Base-by-base conservation (phyloP, 2,329 filamentous ascomycete genomes). In the Sporothrix globosa region DNA sequence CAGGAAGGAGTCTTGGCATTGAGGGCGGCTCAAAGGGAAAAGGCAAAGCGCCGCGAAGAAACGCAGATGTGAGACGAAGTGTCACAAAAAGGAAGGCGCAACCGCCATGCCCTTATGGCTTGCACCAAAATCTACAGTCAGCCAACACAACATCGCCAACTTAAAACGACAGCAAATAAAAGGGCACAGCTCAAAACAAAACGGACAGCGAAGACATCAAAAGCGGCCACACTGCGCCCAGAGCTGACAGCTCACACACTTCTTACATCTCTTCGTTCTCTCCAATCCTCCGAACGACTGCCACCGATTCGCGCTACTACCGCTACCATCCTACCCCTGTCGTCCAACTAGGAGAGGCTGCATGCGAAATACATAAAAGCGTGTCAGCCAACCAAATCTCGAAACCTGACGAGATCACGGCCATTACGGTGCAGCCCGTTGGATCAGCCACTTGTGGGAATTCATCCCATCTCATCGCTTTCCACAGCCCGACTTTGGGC, bases 341-440 rank as follows among this genome's bases (percentile, higher is more conserved):
- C 39, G 34, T 14, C 19, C 41, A 61, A 58, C 68, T 63, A 27
- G 30, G 19, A 52, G 13, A 48, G 44, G 48, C 52, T 54, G 21
- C 41, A 50, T 44, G 53, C 41, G 34, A 53, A 60, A 52, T 34
- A 13, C 63, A 52, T 2, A 13, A 44, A 58, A 21, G 50, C 34
- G n/a, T 60, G 27, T 56, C 61, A 72, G 46, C 70, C 70, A 72
- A 72, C 70, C 70, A 70, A 72, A 67, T 39, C 68, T 61, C 53
- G 54, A 67, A 66, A 46, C 34, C 44, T 24, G 53, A 60, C 53
- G 50, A 41, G 54, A 39, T 24, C n/a, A 53, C 24, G 39, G 46
- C 21, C 39, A 9, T 34, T 65, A 58, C 58, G 50, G 48, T 39
- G 48, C 54, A 44, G 54, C 67, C 56, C 24, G 56, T 54, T 69